phyloP scores from a whole-genome alignment of 345 rosid species.

The Ricinus communis region DNA sequence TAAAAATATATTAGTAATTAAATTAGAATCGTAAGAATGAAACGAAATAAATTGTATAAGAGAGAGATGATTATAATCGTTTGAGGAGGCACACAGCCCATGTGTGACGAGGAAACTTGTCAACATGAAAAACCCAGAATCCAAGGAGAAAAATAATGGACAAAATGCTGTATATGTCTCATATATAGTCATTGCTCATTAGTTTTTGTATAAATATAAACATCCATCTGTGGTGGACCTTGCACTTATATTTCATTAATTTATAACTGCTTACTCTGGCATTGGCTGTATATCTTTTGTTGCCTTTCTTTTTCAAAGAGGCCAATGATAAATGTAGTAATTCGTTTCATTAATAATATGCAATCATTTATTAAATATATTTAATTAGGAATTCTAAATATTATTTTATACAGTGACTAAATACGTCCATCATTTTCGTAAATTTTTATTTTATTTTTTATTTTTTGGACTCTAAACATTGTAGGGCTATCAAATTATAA shows the following conservation, averaged over 20 bases:
- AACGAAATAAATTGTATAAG: too few relatives aligned
- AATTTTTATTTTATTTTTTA: not conserved
- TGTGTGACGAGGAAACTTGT: conserved; percentile 50
- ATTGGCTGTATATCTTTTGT: conserved; percentile 25
- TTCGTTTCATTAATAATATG: too few relatives aligned
- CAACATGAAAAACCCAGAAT: conserved; percentile 44
- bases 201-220: conserved; percentile 19
- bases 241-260: conserved; percentile 16
- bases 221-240: conserved; percentile 27
- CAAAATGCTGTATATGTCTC: conserved; percentile 23
- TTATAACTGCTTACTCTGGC: conserved; percentile 29
- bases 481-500: not conserved
- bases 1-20: too few relatives aligned
- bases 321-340: too few relatives aligned
- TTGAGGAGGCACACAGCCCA: conserved; percentile 22
- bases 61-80: too few relatives aligned
- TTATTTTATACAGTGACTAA: too few relatives aligned
- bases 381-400: too few relatives aligned
- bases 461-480: not conserved
- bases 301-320: not conserved
- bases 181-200: conserved; percentile 6
- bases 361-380: too few relatives aligned
- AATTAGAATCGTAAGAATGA: too few relatives aligned
- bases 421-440: too few relatives aligned
- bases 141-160: conserved; percentile 34